Evolutionary conservation across 768 basidiomycete genomes (phyloP).

Genomic region (Boletus rubropictus): DNA sequence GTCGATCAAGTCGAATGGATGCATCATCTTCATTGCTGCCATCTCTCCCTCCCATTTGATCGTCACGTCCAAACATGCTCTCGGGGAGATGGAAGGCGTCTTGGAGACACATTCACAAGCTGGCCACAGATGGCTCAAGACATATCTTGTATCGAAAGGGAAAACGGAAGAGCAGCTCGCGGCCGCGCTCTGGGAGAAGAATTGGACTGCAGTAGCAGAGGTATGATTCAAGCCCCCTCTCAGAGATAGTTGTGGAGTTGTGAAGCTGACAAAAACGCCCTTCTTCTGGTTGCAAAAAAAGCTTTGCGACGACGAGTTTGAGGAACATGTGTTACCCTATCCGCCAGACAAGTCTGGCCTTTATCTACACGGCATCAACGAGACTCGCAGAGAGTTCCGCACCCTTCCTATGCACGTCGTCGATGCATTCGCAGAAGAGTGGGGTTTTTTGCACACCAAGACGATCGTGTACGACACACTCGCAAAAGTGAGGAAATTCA

Average conservation of each 20-base stretch:
- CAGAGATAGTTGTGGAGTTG: background rate
- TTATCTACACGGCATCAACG: slow-evolving; percentile 89
- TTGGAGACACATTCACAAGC: slow-evolving; percentile 68
- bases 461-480: slow-evolving; percentile 52
- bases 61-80: slow-evolving; percentile 88
- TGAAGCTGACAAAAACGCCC: background rate
- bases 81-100: slow-evolving; percentile 51
- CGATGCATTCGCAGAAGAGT: slow-evolving; percentile 76
- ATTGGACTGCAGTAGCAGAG: slow-evolving; percentile 90
- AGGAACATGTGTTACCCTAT: slow-evolving; percentile 91
- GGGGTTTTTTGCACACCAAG: slow-evolving; percentile 84
- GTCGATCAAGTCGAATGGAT: slow-evolving; percentile 92
- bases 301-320: slow-evolving; percentile 97
- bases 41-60: slow-evolving; percentile 69
- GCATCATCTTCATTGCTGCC: slow-evolving; percentile 92
- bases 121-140: slow-evolving; percentile 78
- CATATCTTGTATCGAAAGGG: slow-evolving; percentile 48
- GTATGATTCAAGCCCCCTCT: slow-evolving; percentile 37
- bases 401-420: slow-evolving; percentile 67
- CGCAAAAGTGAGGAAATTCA: slow-evolving; percentile 65
- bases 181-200: slow-evolving; percentile 63
- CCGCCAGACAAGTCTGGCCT: slow-evolving; percentile 79
- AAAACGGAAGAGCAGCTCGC: slow-evolving; percentile 76
- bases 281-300: slow-evolving; percentile 28
- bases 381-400: slow-evolving; percentile 55